Conservation (phyloP, 371 early-diverging fungal species). For the Mucor circinelloides region DNA sequence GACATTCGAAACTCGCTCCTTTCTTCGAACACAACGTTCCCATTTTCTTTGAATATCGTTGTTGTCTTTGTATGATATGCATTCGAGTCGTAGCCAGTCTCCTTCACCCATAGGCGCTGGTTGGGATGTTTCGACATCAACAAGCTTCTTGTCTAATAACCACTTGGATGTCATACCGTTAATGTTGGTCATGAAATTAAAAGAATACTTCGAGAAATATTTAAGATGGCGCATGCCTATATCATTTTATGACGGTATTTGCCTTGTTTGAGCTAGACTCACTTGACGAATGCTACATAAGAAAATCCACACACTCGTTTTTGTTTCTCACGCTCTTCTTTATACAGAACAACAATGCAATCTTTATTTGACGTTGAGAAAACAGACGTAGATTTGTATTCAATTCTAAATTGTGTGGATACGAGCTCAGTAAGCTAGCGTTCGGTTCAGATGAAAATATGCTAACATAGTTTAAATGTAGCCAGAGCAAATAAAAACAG, state of each 20-base stretch:
- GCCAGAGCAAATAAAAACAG: conserved; percentile 31
- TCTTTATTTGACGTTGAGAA: conserved; percentile 19
- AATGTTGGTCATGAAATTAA: too few species aligned
- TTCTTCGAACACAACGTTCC: conserved; percentile 50
- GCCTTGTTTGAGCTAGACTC: not conserved
- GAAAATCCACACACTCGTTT: not conserved
- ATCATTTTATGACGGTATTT: not conserved
- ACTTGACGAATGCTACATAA: not conserved
- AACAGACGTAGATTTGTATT: conserved; percentile 22
- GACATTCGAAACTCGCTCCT: conserved; percentile 1
- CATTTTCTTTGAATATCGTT: conserved; percentile 31
- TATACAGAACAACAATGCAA: conserved; percentile 14
- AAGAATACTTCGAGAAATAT: too few species aligned
- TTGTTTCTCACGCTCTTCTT: conserved; percentile 14
- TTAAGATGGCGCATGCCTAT: not conserved
- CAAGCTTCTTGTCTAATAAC: not conserved
- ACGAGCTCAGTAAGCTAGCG: conserved; percentile 18
- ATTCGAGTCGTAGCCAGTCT: conserved; percentile 54
- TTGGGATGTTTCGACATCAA: not conserved
- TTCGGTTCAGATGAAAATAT: not conserved
- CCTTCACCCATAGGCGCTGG: conserved; percentile 38
- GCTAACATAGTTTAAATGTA: not conserved
- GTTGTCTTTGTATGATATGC: conserved; percentile 39
- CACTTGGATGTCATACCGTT: not conserved
- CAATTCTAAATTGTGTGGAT: conserved; percentile 23